Evolutionary conservation across 23 red algal species (phyloP).

Genomic region (Cyanidiococcus yangmingshanensis): DNA sequence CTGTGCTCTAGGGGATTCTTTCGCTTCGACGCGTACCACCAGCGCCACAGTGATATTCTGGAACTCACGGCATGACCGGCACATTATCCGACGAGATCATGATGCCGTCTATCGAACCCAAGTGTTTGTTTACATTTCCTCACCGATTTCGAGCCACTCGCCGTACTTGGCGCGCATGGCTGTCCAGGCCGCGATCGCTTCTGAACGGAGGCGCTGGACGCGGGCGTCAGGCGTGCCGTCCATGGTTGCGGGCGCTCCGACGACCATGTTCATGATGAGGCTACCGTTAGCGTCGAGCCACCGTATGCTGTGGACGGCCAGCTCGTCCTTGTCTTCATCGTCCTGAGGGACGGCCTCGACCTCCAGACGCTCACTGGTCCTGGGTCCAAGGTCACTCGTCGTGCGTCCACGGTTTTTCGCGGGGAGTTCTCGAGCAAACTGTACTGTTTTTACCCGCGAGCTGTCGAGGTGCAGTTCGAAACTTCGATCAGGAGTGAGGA

Average conservation of each 20-base stretch:
- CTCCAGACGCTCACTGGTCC: neutral
- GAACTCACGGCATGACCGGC: no score
- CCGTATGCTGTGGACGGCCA: neutral
- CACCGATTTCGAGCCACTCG: neutral
- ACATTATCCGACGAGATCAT: no score
- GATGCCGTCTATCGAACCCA: no score
- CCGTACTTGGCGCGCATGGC: slow-evolving; percentile 19
- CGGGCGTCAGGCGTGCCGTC: neutral
- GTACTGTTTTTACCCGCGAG: neutral
- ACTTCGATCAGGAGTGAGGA: slow-evolving; percentile 3
- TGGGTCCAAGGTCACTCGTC: no score
- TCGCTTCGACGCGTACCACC: no score
- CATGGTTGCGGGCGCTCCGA: neutral
- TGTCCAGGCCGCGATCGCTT: neutral
- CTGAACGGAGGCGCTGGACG: neutral
- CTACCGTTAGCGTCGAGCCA: neutral
- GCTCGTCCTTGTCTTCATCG: neutral
- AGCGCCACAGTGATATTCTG: no score
- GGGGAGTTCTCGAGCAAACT: neutral
- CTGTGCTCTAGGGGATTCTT: no score
- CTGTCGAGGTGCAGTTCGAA: slow-evolving; percentile 5
- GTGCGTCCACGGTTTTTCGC: no score
- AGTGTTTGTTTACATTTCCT: neutral
- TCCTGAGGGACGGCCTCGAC: neutral
- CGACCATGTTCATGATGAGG: neutral